phyloP scores from a whole-genome alignment of 345 rosid genomes.

The Streptanthus diversifolius region DNA sequence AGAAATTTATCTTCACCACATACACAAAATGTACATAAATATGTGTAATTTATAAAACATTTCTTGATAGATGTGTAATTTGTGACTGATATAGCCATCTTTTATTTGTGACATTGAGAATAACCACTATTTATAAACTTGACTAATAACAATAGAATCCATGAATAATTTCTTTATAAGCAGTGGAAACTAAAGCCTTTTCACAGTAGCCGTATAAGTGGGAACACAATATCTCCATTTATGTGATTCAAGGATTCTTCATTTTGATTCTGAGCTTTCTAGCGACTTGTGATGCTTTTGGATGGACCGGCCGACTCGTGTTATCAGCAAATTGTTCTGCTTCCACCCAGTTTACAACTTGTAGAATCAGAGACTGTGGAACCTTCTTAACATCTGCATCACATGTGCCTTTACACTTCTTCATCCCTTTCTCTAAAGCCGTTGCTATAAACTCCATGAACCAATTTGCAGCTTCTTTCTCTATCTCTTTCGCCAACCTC shows the following conservation, averaged over 20 bases:
- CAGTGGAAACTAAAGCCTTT: constrained; percentile 11
- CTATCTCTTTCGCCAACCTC: constrained; percentile 64
- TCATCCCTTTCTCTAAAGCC: constrained; percentile 70
- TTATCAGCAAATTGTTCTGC: constrained; percentile 60
- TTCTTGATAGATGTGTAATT: background rate
- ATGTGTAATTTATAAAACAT: background rate
- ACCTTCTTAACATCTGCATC: constrained; percentile 57
- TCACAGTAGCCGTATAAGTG: constrained; percentile 10
- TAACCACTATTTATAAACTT: background rate
- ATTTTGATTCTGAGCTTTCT: constrained; percentile 83
- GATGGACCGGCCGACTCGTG: constrained; percentile 59
- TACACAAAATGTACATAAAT: background rate
- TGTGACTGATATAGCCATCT: background rate
- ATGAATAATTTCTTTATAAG: constrained; percentile 9
- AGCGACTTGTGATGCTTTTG: constrained; percentile 68
- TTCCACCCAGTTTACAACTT: constrained; percentile 84
- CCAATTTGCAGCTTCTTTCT: constrained; percentile 86
- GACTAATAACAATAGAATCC: constrained; percentile 21
- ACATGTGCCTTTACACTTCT: constrained; percentile 47
- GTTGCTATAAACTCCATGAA: constrained; percentile 90
- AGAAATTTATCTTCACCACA: background rate
- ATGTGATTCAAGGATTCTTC: constrained; percentile 53
- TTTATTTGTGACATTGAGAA: background rate
- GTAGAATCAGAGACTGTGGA: constrained; percentile 70
- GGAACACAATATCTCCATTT: background rate